Evolutionary conservation across 768 basidiomycete genomes (phyloP), one percentile per base, ranked within the genome.

Genomic region (Lactarius sanguifluus): DNA sequence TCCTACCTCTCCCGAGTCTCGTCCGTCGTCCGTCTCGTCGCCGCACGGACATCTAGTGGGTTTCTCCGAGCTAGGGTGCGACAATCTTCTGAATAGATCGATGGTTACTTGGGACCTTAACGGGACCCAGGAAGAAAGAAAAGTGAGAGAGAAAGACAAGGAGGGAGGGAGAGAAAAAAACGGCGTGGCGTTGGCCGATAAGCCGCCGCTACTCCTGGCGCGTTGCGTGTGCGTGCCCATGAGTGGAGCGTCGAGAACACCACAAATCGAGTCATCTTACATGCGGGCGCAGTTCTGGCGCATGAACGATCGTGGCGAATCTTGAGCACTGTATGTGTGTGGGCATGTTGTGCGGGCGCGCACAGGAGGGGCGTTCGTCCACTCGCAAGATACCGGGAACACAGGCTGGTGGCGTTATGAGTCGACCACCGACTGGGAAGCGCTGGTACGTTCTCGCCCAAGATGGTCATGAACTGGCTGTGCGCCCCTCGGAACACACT

Each of bases 361-460:
- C 13, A 6, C 41, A n/a, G 59, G 30, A 34, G 45, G 20, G 30
- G 43, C 20, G 36, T 43, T 25, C 59, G 23, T 36, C 28, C n/a
- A 20, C 38, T 23, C 30, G n/a, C 25, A 15, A 10, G 41, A 36
- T 32, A 34, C 32, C 40, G 38, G 28, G 41, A 41, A 56, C 32
- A 18, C 32, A 38, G 54, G 54, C 36, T 50, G 47, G 57, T 59
- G 57, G 64, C 64, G 64, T 52, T 59, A 56, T 45, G 43, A 59
- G 10, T 32, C 18, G 50, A 43, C 16, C 28, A 55, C 50, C 23
- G 6, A 15, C 5, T 16, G 13, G 56, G 56, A 47, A 40, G 36
- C 23, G 57, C 30, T 52, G 64, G 65, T 66, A 66, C 65, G 65
- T 66, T 62, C 65, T 66, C 61, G 36, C 65, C 61, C 16, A 62